Evolutionary conservation across 139 green algal genomes (phyloP).

Genomic region (Desmodesmus armatus): DNA sequence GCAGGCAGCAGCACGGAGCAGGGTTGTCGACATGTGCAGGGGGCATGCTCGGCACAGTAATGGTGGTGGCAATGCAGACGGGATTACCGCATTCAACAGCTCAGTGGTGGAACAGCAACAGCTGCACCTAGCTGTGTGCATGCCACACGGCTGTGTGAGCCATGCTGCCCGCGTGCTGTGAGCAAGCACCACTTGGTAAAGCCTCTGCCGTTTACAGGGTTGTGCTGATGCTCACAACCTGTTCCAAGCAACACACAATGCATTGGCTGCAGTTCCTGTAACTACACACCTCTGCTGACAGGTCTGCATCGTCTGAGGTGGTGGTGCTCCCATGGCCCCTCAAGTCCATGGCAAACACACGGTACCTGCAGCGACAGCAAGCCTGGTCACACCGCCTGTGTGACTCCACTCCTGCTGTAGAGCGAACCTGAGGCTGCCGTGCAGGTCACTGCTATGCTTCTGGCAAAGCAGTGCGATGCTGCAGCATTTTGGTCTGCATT

Average conservation of each 20-base stretch:
- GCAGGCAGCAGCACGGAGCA: neutral
- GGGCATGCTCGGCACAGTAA: neutral
- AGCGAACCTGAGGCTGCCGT: too few relatives aligned
- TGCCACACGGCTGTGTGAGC: neutral
- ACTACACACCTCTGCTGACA: slow-evolving; percentile 78
- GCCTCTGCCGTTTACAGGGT: too few relatives aligned
- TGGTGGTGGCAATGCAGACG: too few relatives aligned
- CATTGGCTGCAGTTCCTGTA: too few relatives aligned
- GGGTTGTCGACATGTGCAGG: too few relatives aligned
- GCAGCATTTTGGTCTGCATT: neutral
- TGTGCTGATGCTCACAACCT: too few relatives aligned
- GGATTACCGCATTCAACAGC: neutral
- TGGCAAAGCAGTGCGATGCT: neutral
- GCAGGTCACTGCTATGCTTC: too few relatives aligned
- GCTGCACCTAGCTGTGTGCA: neutral
- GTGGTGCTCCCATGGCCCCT: slow-evolving; percentile 80
- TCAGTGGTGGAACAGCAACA: neutral
- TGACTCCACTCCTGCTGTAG: too few relatives aligned
- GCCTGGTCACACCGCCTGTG: too few relatives aligned
- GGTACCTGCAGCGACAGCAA: slow-evolving; percentile 58
- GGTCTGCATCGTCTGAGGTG: slow-evolving; percentile 68
- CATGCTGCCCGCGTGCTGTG: too few relatives aligned
- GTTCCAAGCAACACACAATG: too few relatives aligned
- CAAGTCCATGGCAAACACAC: slow-evolving; percentile 82
- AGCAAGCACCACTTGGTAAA: too few relatives aligned